Base-by-base conservation (phyloP, 177 flowering plant genomes). In the Vitis hybrid region DNA sequence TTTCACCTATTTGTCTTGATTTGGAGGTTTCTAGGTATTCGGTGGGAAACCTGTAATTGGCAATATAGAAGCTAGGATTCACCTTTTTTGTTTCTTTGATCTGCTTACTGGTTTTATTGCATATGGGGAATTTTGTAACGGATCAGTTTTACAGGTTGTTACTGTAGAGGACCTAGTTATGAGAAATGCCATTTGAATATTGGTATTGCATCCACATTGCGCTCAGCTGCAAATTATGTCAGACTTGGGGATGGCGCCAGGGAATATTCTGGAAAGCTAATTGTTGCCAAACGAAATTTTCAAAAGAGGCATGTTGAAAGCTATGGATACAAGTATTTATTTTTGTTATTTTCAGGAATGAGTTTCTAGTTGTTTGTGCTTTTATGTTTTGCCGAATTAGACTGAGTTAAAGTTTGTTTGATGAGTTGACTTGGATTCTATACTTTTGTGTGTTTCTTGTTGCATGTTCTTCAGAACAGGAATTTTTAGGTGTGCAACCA, bases 401-500 rank as follows among this genome's bases (percentile, higher is more conserved):
- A 45, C 4, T 15, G 20, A 31, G 12, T 39, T 16, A n/a, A 20
- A 12, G 59, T 50, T 6, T 13, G 39, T 39, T 22, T 22, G 22
- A 1, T 22, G 22, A 22, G 55, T 20, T 22, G 54, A 58, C 45
- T 59, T 45, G 49, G 16, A 22, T 8, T 26, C 54, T 15, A 49
- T 16, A 13, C 22, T 49, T 16, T 22, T n/a, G 11, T 31, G 10
- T 9, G 2, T n/a, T 67, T 26, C 62, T 55, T 68, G 19, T 68
- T 65, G 56, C 26, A 53, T 57, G 54, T 64, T 69, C 50, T 69
- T 50, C 81, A 85, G 89, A 70, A 59, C 48, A 26, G 80, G 80
- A 64, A 64, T 78, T 49, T 56, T 87, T 18, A 83, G 77, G 68
- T 77, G 80, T 73, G 93, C 93, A 2, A 87, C 91, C 52, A 73